Conservation (phyloP, 2,329 filamentous ascomycete species). For the Thyridium curvatum region DNA sequence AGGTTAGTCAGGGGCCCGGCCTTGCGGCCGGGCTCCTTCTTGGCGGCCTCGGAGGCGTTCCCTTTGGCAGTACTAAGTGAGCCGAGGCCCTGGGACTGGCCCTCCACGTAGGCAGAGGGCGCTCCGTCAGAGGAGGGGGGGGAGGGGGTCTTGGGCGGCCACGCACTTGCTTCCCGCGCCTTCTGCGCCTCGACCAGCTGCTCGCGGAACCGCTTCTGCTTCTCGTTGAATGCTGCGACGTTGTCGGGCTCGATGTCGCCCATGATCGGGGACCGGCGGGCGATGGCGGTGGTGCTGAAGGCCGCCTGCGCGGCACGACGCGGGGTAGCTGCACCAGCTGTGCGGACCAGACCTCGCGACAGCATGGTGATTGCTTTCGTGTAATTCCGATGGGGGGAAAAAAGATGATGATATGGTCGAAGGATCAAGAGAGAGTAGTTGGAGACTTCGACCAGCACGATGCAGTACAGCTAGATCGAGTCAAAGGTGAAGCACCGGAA, state of each 20-base stretch:
- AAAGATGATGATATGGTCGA: not conserved
- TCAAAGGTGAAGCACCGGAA: not conserved
- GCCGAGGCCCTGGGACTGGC: slow-evolving; percentile 43
- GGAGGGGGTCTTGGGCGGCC: no score
- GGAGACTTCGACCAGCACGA: no score
- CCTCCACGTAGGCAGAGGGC: slow-evolving; percentile 1
- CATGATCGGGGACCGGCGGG: slow-evolving; percentile 60
- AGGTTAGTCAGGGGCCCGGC: slow-evolving; percentile 73
- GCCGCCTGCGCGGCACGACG: slow-evolving; percentile 47
- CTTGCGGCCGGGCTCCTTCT: slow-evolving; percentile 56
- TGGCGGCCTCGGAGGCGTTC: slow-evolving; percentile 50
- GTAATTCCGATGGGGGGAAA: slow-evolving; percentile 1
- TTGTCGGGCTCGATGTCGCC: slow-evolving; percentile 73
- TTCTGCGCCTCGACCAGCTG: slow-evolving; percentile 70
- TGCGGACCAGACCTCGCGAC: slow-evolving; percentile 43
- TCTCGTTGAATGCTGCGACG: slow-evolving; percentile 70
- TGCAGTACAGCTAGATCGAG: no score
- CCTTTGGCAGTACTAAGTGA: slow-evolving; percentile 56
- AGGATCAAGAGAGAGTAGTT: no score
- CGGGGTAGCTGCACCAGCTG: slow-evolving; percentile 33
- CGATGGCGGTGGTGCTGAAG: slow-evolving; percentile 47
- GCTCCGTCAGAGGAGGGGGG: slow-evolving; percentile 13
- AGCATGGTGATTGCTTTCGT: slow-evolving; percentile 39
- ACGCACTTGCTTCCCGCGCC: slow-evolving; percentile 81
- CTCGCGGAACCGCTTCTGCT: slow-evolving; percentile 83